Percentiles rank a stretch among this genome's conserved stretches.
These are phyloP conservation scores for Cyberlindnera mrakii DNA, from an alignment of 805 yeast species.

Conservation along the genomic window DNA sequence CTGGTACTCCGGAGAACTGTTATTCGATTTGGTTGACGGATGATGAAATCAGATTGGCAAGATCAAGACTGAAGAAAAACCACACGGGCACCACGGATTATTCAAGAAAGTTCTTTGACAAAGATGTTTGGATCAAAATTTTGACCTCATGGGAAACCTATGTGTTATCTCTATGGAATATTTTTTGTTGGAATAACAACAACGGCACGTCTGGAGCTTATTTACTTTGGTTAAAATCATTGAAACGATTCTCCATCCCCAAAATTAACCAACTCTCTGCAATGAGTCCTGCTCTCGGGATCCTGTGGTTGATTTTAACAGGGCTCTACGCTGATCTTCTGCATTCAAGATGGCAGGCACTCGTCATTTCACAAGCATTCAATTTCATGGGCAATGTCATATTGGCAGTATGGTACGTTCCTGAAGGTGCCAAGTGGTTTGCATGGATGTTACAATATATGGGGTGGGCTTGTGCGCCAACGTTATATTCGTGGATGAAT, in stretches of 20 bases:
- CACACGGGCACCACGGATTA: conserved; percentile 26
- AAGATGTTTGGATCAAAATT: conserved; percentile 45
- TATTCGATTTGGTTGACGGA: conserved; percentile 49
- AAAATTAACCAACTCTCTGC: conserved; percentile 39
- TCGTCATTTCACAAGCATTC: conserved; percentile 38
- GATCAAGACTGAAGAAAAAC: conserved; percentile 34
- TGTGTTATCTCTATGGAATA: conserved; percentile 43
- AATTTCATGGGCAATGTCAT: conserved; percentile 42
- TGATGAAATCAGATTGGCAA: conserved; percentile 49
- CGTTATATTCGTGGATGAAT: conserved; percentile 52
- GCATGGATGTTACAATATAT: conserved; percentile 26
- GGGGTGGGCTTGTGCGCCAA: conserved; percentile 53
- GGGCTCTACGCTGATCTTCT: conserved; percentile 28
- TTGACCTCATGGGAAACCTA: conserved; percentile 55
- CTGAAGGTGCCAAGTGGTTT: conserved; percentile 49
- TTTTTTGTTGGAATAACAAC: conserved; percentile 51
- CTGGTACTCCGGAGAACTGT: conserved; percentile 62
- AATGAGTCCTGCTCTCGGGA: conserved; percentile 30
- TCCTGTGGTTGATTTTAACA: conserved; percentile 6
- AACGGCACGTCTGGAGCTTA: conserved; percentile 41
- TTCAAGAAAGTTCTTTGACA: conserved; percentile 31
- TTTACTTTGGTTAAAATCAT: conserved; percentile 43
- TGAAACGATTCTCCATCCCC: conserved; percentile 31
- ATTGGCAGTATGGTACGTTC: conserved; percentile 47
- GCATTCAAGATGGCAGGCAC: conserved; percentile 32